phyloP scores from a whole-genome alignment of 495 filamentous ascomycete species.

The Recurvomyces mirabilis region DNA sequence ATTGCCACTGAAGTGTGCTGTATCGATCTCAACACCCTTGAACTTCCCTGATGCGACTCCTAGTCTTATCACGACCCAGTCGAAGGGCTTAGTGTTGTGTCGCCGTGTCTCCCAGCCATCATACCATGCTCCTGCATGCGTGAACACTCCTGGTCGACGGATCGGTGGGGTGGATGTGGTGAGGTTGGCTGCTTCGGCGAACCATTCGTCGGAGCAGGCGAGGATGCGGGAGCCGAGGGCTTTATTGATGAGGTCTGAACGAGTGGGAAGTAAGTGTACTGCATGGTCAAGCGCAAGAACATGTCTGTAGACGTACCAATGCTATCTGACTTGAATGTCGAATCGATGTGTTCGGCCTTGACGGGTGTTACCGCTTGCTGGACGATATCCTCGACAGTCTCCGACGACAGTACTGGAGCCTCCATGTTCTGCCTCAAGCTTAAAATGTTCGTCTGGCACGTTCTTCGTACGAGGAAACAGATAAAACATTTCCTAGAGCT shows the following conservation, averaged over 20 bases:
- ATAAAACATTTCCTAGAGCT: no score
- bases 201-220: constrained; percentile 77
- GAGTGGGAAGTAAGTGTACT: background rate
- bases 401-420: constrained; percentile 20
- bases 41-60: constrained; percentile 68
- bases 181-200: constrained; percentile 72
- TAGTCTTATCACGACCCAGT: constrained; percentile 74
- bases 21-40: constrained; percentile 76
- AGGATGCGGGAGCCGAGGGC: constrained; percentile 64
- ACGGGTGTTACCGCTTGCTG: constrained; percentile 16
- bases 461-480: no score
- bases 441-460: background rate
- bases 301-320: constrained; percentile 51
- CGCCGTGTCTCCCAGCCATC: constrained; percentile 91
- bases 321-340: constrained; percentile 55
- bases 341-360: constrained; percentile 46
- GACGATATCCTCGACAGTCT: constrained; percentile 19
- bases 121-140: constrained; percentile 82
- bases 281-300: background rate
- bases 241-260: constrained; percentile 61
- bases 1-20: constrained; percentile 77
- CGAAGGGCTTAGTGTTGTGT: constrained; percentile 67
- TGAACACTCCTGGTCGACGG: constrained; percentile 68
- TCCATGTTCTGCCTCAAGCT: constrained; percentile 20
- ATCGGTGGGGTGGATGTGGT: constrained; percentile 64